phyloP scores from a whole-genome alignment of 352 stramenopile species.

The Globisporangium cystogenes region DNA sequence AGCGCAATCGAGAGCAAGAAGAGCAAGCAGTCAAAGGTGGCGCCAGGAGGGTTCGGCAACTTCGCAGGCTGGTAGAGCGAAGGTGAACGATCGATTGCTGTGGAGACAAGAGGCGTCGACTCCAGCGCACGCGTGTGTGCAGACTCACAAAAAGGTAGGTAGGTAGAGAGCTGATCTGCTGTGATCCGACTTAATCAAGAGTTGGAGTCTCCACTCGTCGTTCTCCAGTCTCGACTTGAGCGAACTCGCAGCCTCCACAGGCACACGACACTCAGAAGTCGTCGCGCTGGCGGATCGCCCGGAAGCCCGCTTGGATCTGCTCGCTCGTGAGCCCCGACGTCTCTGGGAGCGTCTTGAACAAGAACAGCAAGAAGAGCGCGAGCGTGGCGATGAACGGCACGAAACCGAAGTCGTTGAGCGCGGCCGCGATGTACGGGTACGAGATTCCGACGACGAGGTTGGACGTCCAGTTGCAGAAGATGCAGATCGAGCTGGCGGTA shows the following conservation, averaged over 20 bases:
- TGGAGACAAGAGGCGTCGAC: too few species aligned
- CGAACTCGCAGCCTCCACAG: neutral
- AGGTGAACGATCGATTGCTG: too few species aligned
- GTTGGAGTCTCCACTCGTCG: neutral
- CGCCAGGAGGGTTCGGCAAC: conserved; percentile 55
- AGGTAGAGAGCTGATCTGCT: neutral
- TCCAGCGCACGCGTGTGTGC: too few species aligned
- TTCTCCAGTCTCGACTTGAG: neutral
- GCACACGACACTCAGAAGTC: conserved; percentile 1
- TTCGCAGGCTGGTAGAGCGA: conserved; percentile 63
- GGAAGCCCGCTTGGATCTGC: conserved; percentile 53
- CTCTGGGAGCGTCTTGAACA: conserved; percentile 44
- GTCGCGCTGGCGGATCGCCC: conserved; percentile 10
- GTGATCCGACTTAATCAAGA: neutral
- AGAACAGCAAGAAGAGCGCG: conserved; percentile 34
- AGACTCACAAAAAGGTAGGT: neutral
- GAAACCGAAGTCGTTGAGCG: conserved; percentile 33
- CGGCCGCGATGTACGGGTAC: conserved; percentile 53
- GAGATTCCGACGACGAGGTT: conserved; percentile 52
- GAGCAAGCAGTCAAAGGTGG: conserved; percentile 33
- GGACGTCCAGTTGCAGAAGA: conserved; percentile 20
- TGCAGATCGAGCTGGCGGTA: conserved; percentile 30
- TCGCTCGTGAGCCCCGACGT: conserved; percentile 51
- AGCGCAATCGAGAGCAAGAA: conserved; percentile 76
- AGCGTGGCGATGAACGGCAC: conserved; percentile 44